A percentile compares a stretch with the other conserved stretches of the same genome.
Conservation (phyloP, 2,329 filamentous ascomycete genomes). For the Parafenestella ontariensis region DNA sequence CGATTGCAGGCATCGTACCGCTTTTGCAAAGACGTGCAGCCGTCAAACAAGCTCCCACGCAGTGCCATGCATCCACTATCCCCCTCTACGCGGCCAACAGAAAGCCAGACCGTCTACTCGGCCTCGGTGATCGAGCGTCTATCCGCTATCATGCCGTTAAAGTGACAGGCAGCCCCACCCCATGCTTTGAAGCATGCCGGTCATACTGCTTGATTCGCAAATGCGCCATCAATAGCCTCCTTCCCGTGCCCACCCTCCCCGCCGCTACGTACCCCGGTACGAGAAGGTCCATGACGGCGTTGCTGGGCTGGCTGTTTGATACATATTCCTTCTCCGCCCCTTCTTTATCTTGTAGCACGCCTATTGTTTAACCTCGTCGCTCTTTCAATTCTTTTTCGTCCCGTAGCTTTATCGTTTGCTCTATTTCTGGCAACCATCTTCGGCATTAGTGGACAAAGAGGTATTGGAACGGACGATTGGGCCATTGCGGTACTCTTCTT, state of each 20-base stretch:
- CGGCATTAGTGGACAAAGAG: not conserved
- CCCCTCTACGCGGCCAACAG: not conserved
- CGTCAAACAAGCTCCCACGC: not conserved
- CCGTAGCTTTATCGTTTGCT: constrained; percentile 18
- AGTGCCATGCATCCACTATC: not conserved
- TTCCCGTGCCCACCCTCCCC: constrained; percentile 14
- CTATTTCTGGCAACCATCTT: constrained; percentile 8
- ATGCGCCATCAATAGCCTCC: constrained; percentile 29
- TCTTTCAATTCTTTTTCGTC: constrained; percentile 28
- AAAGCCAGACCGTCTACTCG: constrained; percentile 1
- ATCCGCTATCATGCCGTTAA: constrained; percentile 11
- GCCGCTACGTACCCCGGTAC: constrained; percentile 16
- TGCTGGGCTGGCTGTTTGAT: constrained; percentile 32
- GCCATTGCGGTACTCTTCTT: constrained; percentile 1
- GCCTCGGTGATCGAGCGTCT: constrained; percentile 1
- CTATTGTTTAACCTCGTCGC: constrained; percentile 31
- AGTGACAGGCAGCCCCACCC: not conserved
- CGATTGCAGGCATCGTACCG: constrained; percentile 17
- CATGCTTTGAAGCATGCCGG: constrained; percentile 4
- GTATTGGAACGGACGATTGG: constrained; percentile 3
- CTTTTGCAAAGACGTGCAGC: constrained; percentile 17
- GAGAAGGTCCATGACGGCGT: constrained; percentile 26
- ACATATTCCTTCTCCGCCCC: constrained; percentile 36
- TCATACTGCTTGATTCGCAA: constrained; percentile 28
- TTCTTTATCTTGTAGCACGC: constrained; percentile 21